Conservation (phyloP, 768 basidiomycete genomes). For the Lactarius psammicola region DNA sequence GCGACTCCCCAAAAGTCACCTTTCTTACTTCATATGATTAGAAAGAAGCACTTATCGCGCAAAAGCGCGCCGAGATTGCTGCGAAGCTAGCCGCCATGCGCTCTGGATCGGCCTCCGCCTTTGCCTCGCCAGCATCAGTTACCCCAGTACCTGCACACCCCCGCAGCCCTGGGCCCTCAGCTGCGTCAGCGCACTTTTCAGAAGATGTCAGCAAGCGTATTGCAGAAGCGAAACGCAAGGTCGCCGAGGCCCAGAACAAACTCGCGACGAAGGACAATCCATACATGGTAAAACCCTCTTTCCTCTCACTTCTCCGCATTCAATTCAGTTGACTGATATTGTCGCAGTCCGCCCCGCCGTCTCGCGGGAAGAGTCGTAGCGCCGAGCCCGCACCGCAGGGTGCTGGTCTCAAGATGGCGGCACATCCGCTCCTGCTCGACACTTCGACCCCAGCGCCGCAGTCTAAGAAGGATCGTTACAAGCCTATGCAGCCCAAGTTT, state of each 20-base stretch:
- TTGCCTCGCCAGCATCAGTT: constrained; percentile 31
- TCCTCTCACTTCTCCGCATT: not conserved
- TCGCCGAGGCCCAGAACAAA: constrained; percentile 78
- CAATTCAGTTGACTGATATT: not conserved
- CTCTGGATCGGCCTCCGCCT: constrained; percentile 26
- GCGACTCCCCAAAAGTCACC: not conserved
- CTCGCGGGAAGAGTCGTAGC: constrained; percentile 51
- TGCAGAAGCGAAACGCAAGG: constrained; percentile 82
- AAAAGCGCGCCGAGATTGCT: constrained; percentile 80
- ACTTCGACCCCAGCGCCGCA: constrained; percentile 55
- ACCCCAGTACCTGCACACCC: constrained; percentile 33
- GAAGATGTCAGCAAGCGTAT: constrained; percentile 71
- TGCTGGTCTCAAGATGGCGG: constrained; percentile 85
- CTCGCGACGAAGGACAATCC: constrained; percentile 78
- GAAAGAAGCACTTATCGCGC: constrained; percentile 69
- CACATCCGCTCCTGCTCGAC: constrained; percentile 82
- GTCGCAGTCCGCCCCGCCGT: constrained; percentile 52
- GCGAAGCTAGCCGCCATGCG: constrained; percentile 70
- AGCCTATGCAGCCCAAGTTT: constrained; percentile 99
- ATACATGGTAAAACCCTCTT: constrained; percentile 62
- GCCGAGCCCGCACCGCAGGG: constrained; percentile 73
- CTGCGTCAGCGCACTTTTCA: constrained; percentile 34
- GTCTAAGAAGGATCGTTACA: constrained; percentile 89
- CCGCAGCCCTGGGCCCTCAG: constrained; percentile 33
- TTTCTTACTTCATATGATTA: constrained; percentile 10